Evolutionary conservation across 805 yeast genomes (phyloP), one percentile per base, ranked within the genome.

Genomic region (Yamadazyma takamatsuzukensis): DNA sequence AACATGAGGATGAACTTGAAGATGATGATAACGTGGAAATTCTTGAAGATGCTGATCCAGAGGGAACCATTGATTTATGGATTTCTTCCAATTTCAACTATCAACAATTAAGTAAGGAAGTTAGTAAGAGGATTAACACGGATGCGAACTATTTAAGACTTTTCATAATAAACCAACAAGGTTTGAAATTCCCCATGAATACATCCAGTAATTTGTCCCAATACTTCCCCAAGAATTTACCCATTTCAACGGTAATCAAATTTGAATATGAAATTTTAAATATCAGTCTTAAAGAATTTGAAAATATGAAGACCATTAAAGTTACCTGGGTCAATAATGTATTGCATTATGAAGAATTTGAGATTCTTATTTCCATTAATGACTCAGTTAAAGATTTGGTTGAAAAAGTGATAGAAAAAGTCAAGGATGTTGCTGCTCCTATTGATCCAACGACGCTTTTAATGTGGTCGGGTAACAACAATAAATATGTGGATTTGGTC

Each of bases 251-350:
- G 26, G 52, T 62, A 4, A 55, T 60, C 11, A 48, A 51, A 14
- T 72, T 90, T 37, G 80, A 80, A 43, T 90, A 83, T 53, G 96
- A 90, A 49, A 59, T 82, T 1, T 68, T 93, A 48, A 83, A 78
- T 28, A 78, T 88, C 27, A 77, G 89, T 2, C 62, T 90, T 33
- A 70, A 65, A 21, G 94, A 87, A 41, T 73, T 82, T 47, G 98
- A 93, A 56, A 78, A 73, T 41, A 73, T 86, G 78, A 75, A 76
- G 37, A 57, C 76, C 4, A 59, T 89, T 25, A 76, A 70, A 32
- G 65, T 90, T 14, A 69, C 70, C 33, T 87, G 94, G 90, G 63
- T 89, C 25, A 75, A 80, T 1, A 77, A 76, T 27, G 72, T 85
- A 28, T 68, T 83, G 29, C 83, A 81, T 43, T 84, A 70, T 44